phyloP scores from a whole-genome alignment of 2,329 filamentous ascomycete genomes.

The Paraconiothyrium brasiliense region DNA sequence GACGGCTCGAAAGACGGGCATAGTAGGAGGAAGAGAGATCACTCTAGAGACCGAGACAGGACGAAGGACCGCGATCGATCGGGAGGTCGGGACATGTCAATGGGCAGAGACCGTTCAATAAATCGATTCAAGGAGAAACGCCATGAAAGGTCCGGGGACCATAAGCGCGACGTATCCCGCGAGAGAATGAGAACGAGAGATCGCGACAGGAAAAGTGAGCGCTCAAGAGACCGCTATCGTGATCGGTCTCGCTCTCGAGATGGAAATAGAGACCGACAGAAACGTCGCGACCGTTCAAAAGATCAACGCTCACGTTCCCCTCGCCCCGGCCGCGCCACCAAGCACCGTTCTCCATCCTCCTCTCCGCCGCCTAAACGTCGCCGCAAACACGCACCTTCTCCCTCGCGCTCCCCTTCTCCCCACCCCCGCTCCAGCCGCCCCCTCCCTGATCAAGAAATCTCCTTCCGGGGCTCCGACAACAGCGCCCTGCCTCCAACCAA shows the following conservation, averaged over 20 bases:
- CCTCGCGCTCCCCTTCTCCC: constrained; percentile 52
- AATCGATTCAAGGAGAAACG: constrained; percentile 18
- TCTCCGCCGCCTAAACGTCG: constrained; percentile 47
- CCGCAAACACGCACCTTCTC: constrained; percentile 38
- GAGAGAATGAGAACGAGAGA: constrained; percentile 21
- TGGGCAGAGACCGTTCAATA: constrained; percentile 20
- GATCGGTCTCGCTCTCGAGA: constrained; percentile 33
- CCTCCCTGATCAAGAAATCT: constrained; percentile 58
- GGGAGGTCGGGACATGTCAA: constrained; percentile 8
- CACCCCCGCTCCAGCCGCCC: constrained; percentile 53
- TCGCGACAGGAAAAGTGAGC: constrained; percentile 13
- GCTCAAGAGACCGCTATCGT: constrained; percentile 17
- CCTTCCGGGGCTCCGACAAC: constrained; percentile 52
- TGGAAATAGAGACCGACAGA: constrained; percentile 26
- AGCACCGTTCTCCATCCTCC: constrained; percentile 36
- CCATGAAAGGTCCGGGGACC: constrained; percentile 16
- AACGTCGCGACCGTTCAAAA: constrained; percentile 21
- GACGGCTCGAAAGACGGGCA: neutral
- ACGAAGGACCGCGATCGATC: constrained; percentile 16
- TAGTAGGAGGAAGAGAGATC: constrained; percentile 13
- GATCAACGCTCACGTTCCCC: constrained; percentile 35
- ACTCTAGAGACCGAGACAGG: constrained; percentile 20
- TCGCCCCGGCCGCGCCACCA: constrained; percentile 33
- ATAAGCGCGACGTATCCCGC: constrained; percentile 12
- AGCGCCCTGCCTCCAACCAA: constrained; percentile 39